Evolutionary conservation across 495 filamentous ascomycete species (phyloP), one percentile per base, ranked within the genome.

Genomic region (Xylaria intraflava): DNA sequence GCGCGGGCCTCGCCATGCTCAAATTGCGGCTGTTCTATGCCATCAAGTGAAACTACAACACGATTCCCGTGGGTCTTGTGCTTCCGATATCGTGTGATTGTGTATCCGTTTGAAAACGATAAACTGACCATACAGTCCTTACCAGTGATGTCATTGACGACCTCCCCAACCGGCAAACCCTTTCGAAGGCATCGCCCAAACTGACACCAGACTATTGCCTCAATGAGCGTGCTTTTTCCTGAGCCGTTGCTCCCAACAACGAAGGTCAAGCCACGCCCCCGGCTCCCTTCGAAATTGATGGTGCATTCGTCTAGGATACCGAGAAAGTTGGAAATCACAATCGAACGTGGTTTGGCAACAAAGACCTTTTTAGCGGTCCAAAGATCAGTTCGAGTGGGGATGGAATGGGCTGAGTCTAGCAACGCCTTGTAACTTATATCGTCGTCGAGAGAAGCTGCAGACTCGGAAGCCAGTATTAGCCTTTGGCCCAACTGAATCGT

Each of bases 191-290:
- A 66, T 17, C 49, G 54, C 7, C 67, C 67, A 26, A 68, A 69
- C 26, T 68, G 67, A 31, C 63, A 69, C 67, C 65, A 69, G 2
- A 62, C 61, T 16, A 67, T 58, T n/a, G 67, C 67, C 44, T 69
- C 67, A 16, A 69, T 50, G 3, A 69, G 30, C 4, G 64, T 65
- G 49, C 63, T 66, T 44, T 69, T 65, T 16, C 65, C 65, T 3
- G 65, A 56, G 6, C 63, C 63, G 29, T 66, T 66, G 30, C 43
- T 41, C 14, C 63, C 63, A 12, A 57, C 49, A 16, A 66, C 51
- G 17, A 68, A 62, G 42, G 58, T 63, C 30, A 65, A 58, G 20
- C 67, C 67, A 2, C 49, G 65, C 9, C 48, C 50, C 26, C 66
- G 54, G 20, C 64, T 50, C 19, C 55, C 33, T 33, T 50, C 39